Base-by-base conservation (phyloP, 1,139 yeast genomes). In the Candida sanyaensis region DNA sequence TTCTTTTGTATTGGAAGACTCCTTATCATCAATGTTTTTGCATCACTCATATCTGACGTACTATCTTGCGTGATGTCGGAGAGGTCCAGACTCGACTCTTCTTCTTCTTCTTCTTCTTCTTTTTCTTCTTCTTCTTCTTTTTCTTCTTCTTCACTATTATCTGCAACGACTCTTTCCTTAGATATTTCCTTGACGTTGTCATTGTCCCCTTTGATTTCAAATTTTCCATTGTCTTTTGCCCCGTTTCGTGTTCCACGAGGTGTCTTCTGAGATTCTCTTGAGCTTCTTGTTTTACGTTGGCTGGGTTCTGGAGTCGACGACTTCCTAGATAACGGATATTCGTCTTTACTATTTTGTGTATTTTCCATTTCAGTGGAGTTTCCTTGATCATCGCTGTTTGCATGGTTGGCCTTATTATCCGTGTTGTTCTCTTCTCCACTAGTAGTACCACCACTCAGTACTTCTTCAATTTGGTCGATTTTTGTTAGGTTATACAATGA, bases 401-500 rank as follows among this genome's bases (percentile, higher is more conserved):
- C 38, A 66, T 24, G 27, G 26, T 41, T 13, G 3, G 21, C 21
- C 21, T 17, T 17, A 17, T 17, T 17, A 17, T 17, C 21, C 2
- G 24, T 12, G 8, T 17, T 42, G 12, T 37, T 55, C 34, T 57
- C 46, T 27, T 23, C 37, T 2, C 37, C 31, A 28, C 41, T 37
- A 27, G 27, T 34, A 12, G 31, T 17, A 32, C 48, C 32, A 6
- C 39, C 58, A 43, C 60, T 60, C 43, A 41, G 43, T 9, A 33
- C n/a, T 40, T 52, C 54, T 38, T 81, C 88, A 23, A 81, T 54
- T 37, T 67, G 74, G 52, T 85, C 88, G 13, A 85, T 69, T 40
- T 77, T 78, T 7, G 75, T 71, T 42, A 87, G 65, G 56, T 86
- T 75, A 59, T 85, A 88, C 41, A 81, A 65, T 23, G 69, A 67